Conservation (phyloP, 768 basidiomycete genomes). For the Boletus pseudopeckii region DNA sequence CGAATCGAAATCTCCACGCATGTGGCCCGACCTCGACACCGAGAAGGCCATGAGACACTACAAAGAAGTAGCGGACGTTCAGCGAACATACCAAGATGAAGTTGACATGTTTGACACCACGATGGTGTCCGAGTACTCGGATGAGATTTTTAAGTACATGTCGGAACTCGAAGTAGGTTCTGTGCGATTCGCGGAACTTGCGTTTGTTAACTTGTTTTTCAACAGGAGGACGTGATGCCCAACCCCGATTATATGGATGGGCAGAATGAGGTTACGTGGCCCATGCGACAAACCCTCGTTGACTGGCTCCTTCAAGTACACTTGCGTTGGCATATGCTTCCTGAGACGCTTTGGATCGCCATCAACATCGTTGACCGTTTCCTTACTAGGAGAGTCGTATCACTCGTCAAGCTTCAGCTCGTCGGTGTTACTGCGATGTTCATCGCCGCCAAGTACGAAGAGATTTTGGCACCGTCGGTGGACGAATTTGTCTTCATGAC, state of each 20-base stretch:
- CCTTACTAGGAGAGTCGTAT: conserved; percentile 83
- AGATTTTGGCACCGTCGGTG: conserved; percentile 93
- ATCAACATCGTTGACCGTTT: conserved; percentile 96
- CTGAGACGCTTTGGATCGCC: conserved; percentile 98
- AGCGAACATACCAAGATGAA: conserved; percentile 63
- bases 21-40: conserved; percentile 76
- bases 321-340: conserved; percentile 97
- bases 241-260: conserved; percentile 90
- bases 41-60: conserved; percentile 55
- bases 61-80: conserved; percentile 63
- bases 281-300: conserved; percentile 93
- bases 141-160: conserved; percentile 98
- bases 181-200: background rate
- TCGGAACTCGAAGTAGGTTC: conserved; percentile 76
- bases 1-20: conserved; percentile 43
- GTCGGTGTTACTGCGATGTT: conserved; percentile 99
- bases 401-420: conserved; percentile 87
- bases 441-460: conserved; percentile 98
- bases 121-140: conserved; percentile 99
- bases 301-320: conserved; percentile 99
- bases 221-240: conserved; percentile 83
- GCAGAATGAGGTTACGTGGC: conserved; percentile 90
- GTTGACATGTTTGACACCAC: conserved; percentile 71
- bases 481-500: conserved; percentile 99
- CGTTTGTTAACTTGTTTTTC: conserved; percentile 21